Evolutionary conservation across 2,329 filamentous ascomycete genomes (phyloP).

Genomic region (Ophiosphaerella narmari): DNA sequence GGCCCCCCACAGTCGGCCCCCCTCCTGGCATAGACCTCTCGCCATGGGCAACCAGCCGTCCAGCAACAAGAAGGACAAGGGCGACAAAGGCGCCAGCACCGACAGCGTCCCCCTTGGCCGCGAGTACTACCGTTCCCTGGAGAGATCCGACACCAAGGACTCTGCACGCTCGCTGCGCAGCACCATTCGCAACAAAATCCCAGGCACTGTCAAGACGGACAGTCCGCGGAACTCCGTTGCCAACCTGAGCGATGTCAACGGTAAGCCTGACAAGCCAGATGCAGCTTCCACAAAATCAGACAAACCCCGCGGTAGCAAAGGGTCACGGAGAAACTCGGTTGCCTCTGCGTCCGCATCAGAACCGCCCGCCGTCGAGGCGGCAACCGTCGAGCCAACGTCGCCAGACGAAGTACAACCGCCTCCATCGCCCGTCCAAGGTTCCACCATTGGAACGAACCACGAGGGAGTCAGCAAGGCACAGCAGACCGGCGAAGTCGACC

Average conservation of each 20-base stretch:
- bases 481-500: constrained; percentile 86
- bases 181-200: constrained; percentile 85
- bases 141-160: constrained; percentile 89
- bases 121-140: constrained; percentile 79
- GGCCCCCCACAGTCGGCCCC: constrained; percentile 3
- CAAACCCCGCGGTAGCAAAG: constrained; percentile 56
- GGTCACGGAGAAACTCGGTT: constrained; percentile 43
- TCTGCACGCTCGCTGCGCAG: constrained; percentile 84
- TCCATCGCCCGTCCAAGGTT: constrained; percentile 84
- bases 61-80: constrained; percentile 57
- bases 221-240: constrained; percentile 78
- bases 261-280: constrained; percentile 72
- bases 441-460: constrained; percentile 72
- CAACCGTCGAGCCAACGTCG: constrained; percentile 40
- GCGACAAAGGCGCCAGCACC: constrained; percentile 48
- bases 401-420: constrained; percentile 57
- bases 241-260: constrained; percentile 52
- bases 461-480: constrained; percentile 81
- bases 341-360: constrained; percentile 48
- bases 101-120: constrained; percentile 71
- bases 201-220: constrained; percentile 71
- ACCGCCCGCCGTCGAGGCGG: constrained; percentile 40
- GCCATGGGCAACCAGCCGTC: constrained; percentile 79
- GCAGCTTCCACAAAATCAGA: constrained; percentile 74
- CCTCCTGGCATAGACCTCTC: constrained; percentile 40